Evolutionary conservation across 768 basidiomycete genomes (phyloP), one percentile per base, ranked within the genome.

Genomic region (Tulasnella sp.): DNA sequence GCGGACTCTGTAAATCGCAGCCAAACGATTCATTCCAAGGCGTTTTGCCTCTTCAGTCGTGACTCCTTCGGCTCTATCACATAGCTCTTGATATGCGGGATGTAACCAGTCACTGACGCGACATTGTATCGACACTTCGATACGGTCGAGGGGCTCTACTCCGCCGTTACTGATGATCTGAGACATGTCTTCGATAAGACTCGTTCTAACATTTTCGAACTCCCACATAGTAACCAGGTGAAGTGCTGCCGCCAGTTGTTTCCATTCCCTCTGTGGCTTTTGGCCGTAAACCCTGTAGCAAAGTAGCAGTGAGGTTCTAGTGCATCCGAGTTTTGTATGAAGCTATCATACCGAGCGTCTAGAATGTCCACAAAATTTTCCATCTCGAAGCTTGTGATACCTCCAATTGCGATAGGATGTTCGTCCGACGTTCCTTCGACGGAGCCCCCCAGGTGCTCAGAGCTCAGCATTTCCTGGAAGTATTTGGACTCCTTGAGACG

Each of bases 211-310:
- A 1, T 37, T 32, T 77, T 77, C 26, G 57, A 70, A 77, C 16
- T 42, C 57, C 76, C 76, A 77, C 76, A 77, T 77, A 6, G 76
- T 77, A 18, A 69, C 67, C 5, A 77, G 69, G 40, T 77, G 61
- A 18, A 77, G 67, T 20, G 48, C 48, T 10, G 76, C 76, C 6
- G 61, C 69, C 39, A 71, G 13, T 23, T 37, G 55, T 32, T 37
- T 75, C 44, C 26, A 37, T 20, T 44, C 39, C 18, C 73, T 26
- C 73, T 26, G 13, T 7, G 4, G 2, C n/a, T 40, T 42, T 4
- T 44, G 3, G 26, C n/a, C 42, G 15, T 32, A 46, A 46, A 40
- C n/a, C 42, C 40, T 32, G 18, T 2, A 29, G 40, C 4, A 13
- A 20, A 73, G 29, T 39, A 4, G 70, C 1, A 2, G 37, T 39